Evolutionary conservation across 2,329 filamentous ascomycete genomes (phyloP), one percentile per base, ranked within the genome.

Genomic region (Diplodia scrobiculata): DNA sequence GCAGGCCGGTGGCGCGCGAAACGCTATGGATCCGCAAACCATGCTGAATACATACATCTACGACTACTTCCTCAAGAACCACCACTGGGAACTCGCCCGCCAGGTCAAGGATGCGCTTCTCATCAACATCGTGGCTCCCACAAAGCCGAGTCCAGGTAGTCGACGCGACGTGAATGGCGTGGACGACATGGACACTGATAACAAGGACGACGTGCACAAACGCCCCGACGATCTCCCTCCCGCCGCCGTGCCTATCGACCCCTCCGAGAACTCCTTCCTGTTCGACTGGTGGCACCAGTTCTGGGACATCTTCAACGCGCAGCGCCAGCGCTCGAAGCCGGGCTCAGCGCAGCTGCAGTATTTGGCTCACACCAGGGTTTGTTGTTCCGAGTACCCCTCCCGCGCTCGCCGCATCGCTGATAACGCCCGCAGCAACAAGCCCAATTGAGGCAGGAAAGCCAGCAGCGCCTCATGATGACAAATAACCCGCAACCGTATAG

Each of bases 271-370:
- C 68, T 91, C 91, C 29, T 98, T 99, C 74, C 83, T 99, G n/a
- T 90, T 92, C 71, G 95, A 98, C 74, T 99, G 95, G 95, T 99
- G 96, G 82, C 91, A 89, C 74, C 85, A 97, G 63, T 99, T 99
- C 78, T 98, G 92, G 92, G 95, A 99, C 73, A 92, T 98, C 72
- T 96, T 91, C 79, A 88, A 88, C 74, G 91, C 92, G 66, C 91
- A 94, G 75, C 90, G 91, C 73, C 34, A 68, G 62, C 87, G 66
- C 68, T 71, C 55, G 75, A 77, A 68, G 68, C 65, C 54, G 68
- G 76, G 75, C 73, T 53, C 86, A 85, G 65, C 84, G 84, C 66
- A 88, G 83, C 74, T 85, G 69, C 87, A 91, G 80, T 97, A 96
- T 77, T 86, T 96, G 67, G 81, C 84, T 67, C 91, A 96, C 74